Base-by-base conservation (phyloP, 2,329 filamentous ascomycete genomes). In the Huntiella abstrusa region DNA sequence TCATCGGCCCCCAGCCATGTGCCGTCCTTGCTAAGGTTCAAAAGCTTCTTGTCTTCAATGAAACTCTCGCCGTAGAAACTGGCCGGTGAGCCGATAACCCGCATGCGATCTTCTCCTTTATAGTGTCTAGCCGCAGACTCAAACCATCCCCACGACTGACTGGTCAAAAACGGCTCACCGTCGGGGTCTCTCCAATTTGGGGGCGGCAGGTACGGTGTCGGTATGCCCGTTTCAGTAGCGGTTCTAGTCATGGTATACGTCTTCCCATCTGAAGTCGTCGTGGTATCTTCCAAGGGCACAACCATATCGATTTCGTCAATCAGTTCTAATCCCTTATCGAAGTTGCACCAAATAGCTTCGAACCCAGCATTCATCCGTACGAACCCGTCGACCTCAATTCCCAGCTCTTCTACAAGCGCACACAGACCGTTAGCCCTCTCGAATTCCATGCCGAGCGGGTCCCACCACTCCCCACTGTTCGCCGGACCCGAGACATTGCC, bases 271-370 rank as follows among this genome's bases (percentile, higher is more conserved):
- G 49, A 39, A 3, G 47, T 41, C 8, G 15, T 16, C 11, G 13
- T 17, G 4, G 7, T 28, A 3, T 32, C 19, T 5, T 51, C 43
- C 19, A 43, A 50, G 43, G 67, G 67, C 12, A 61, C 64, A 16
- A 66, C 68, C 2, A 68, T 61, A 51, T 70, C 68, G 12, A 67
- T 50, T 48, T 62, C 61, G 38, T 59, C 63, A 16, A 69, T 54
- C 41, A 70, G 51, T 44, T 60, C 55, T 45, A 68, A 52, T 13
- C 61, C 65, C 7, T 61, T 60, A 46, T 64, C 55, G 45, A 70
- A 70, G 48, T 69, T 60, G 51, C 67, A 70, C 66, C 66, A 68
- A n/a, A 69, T 67, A 53, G 69, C 55, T 55, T 70, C 66, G 49
- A 70, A 70, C 3, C 65, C 67, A 10, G 66, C 63, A 52, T 70